phyloP scores from a whole-genome alignment of 129 eudicot genomes.

The Heracleum sosnowskyi region DNA sequence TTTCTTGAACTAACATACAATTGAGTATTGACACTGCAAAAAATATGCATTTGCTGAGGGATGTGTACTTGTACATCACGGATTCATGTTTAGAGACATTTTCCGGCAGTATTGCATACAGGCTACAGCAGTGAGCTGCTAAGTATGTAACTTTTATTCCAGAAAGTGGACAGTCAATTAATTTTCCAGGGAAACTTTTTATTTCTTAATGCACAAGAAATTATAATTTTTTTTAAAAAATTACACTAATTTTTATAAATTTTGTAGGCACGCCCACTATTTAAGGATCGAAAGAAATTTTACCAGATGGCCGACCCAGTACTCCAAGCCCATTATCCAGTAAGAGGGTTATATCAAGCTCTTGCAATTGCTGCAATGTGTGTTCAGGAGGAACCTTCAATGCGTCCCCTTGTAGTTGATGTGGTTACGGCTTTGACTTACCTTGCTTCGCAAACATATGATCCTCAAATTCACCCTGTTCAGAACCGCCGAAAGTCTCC shows the following conservation, averaged over 20 bases:
- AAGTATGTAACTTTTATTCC: background rate
- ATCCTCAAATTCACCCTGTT: conserved; percentile 36
- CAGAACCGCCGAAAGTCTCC: conserved; percentile 17
- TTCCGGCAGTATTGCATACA: background rate
- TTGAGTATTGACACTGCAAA: conserved; percentile 1
- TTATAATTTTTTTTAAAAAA: background rate
- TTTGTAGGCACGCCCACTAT: conserved; percentile 73
- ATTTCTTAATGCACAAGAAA: background rate
- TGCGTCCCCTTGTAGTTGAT: conserved; percentile 70
- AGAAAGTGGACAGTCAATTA: background rate
- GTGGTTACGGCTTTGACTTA: conserved; percentile 67
- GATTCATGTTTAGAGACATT: background rate
- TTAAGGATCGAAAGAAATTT: conserved; percentile 75
- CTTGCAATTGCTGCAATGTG: conserved; percentile 95
- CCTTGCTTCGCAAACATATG: conserved; percentile 56
- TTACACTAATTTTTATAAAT: background rate
- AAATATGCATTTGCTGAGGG: background rate
- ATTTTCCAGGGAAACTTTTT: background rate
- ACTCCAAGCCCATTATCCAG: conserved; percentile 66
- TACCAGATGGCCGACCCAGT: conserved; percentile 69
- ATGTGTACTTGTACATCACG: background rate
- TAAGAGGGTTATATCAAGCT: conserved; percentile 72
- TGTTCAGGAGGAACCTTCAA: conserved; percentile 59
- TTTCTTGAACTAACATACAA: background rate
- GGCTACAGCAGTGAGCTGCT: background rate